These are phyloP conservation scores for Nicotiana otophora DNA, from an alignment of 257 asterid genomes.

Conservation along the genomic window DNA sequence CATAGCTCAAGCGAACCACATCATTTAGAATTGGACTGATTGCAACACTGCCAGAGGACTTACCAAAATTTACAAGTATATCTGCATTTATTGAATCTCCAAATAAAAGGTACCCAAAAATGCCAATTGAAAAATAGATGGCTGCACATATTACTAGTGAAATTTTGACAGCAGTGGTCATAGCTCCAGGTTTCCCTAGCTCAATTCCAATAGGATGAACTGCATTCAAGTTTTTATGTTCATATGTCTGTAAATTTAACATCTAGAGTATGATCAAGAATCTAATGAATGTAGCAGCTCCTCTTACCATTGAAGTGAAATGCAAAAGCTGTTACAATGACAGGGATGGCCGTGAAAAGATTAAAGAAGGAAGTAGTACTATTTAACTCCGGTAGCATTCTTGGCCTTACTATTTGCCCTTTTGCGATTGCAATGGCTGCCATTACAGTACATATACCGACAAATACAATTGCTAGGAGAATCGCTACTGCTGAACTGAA, in stretches of 20 bases:
- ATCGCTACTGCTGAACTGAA: slow-evolving; percentile 51
- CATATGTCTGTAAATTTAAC: not conserved
- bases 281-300: not conserved
- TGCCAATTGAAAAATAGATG: slow-evolving; percentile 69
- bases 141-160: slow-evolving; percentile 63
- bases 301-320: slow-evolving; percentile 9
- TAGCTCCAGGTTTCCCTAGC: slow-evolving; percentile 64
- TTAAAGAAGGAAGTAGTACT: not conserved
- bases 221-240: slow-evolving; percentile 19
- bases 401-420: slow-evolving; percentile 3
- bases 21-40: slow-evolving; percentile 49
- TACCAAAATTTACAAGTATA: slow-evolving; percentile 80
- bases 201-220: slow-evolving; percentile 92
- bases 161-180: slow-evolving; percentile 63
- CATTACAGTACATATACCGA: slow-evolving; percentile 73
- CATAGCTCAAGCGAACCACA: slow-evolving; percentile 69
- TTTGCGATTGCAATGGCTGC: slow-evolving; percentile 29
- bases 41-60: slow-evolving; percentile 35
- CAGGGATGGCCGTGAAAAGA: slow-evolving; percentile 35
- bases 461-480: slow-evolving; percentile 56
- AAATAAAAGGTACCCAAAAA: slow-evolving; percentile 87
- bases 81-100: slow-evolving; percentile 88
- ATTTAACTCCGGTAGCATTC: not conserved
- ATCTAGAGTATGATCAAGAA: not conserved
- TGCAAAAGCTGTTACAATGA: slow-evolving; percentile 48